Percentiles rank a stretch among this genome's conserved stretches.
Conservation (phyloP, 2,329 filamentous ascomycete genomes). For the Chrysoporthe puriensis region DNA sequence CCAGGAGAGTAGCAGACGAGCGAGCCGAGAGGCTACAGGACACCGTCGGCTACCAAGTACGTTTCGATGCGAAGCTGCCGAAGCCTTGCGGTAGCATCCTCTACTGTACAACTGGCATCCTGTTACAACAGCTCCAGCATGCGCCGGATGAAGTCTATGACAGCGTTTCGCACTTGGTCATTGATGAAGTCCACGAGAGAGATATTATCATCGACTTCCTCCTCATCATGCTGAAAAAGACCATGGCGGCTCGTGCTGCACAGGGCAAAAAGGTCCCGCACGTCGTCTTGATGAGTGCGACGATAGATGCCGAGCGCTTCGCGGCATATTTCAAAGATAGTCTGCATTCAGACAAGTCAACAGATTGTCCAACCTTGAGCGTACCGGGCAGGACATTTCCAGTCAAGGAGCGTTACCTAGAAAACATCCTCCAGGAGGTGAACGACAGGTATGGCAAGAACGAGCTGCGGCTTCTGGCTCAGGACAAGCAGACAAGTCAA, state of each 20-base stretch:
- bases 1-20: conserved; percentile 50
- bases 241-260: conserved; percentile 18
- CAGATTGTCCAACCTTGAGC: conserved; percentile 11
- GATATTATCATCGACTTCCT: conserved; percentile 23
- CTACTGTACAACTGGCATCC: conserved; percentile 54
- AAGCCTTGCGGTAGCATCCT: conserved; percentile 41
- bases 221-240: conserved; percentile 19
- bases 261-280: conserved; percentile 17
- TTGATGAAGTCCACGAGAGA: conserved; percentile 49
- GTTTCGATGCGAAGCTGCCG: conserved; percentile 44
- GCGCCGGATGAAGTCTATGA: conserved; percentile 43
- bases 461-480: neutral
- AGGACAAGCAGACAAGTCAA: neutral
- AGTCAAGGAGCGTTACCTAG: conserved; percentile 20
- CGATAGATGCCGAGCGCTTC: conserved; percentile 29
- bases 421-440: conserved; percentile 12
- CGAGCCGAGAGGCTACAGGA: conserved; percentile 44
- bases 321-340: conserved; percentile 19
- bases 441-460: neutral
- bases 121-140: conserved; percentile 48
- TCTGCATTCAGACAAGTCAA: neutral
- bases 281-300: conserved; percentile 25
- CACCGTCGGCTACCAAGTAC: conserved; percentile 50
- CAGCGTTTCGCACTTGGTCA: conserved; percentile 49
- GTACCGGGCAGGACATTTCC: conserved; percentile 26